Evolutionary conservation across 2,329 filamentous ascomycete species (phyloP), one percentile per base, ranked within the genome.

Genomic region (Oidium heveae): DNA sequence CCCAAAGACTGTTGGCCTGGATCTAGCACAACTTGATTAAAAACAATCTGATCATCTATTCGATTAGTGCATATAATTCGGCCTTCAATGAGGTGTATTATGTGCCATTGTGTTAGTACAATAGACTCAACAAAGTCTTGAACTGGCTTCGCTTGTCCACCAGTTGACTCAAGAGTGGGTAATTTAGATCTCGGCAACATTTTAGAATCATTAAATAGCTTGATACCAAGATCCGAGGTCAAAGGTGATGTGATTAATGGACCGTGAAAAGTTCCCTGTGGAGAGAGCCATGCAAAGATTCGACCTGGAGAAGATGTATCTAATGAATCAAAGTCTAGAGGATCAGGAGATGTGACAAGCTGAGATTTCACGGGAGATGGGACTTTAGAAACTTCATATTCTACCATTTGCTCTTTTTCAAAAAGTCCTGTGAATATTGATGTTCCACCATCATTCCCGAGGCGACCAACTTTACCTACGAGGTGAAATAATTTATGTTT

Each of bases 81-180:
- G 2, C 82, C 83, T 56, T 91, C 88, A 1, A 94, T 77, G 0
- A 98, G 72, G 59, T 81, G 79, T 22, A 98, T 68, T 52, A 95
- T 80, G 65, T 98, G 91, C 83, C 91, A 98, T 63, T 94, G 87
- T 6, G 88, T 94, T 58, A 98, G 70, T 0, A 84, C 80, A 65
- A 94, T 81, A 0, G 85, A 85, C 43, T 81, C 79, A 41, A 95
- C 80, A 1, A 77, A 74, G 57, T 93, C 86, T 54, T 83, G 75
- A 0, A 78, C 73, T 37, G 80, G 68, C 57, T 78, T 82, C 58
- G 74, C 77, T 24, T 81, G 73, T 37, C 78, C 81, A 37, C 78
- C 81, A 1, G 77, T 70, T 9, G 76, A 75, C 57, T 87, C 80
- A 0, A 78, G 73, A 2, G 77, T 74, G 1, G 84, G 77, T 44